A percentile compares a stretch with the other conserved stretches of the same genome.
Conservation (phyloP, 176 grass and related monocot species). For the Aechmea fasciata region DNA sequence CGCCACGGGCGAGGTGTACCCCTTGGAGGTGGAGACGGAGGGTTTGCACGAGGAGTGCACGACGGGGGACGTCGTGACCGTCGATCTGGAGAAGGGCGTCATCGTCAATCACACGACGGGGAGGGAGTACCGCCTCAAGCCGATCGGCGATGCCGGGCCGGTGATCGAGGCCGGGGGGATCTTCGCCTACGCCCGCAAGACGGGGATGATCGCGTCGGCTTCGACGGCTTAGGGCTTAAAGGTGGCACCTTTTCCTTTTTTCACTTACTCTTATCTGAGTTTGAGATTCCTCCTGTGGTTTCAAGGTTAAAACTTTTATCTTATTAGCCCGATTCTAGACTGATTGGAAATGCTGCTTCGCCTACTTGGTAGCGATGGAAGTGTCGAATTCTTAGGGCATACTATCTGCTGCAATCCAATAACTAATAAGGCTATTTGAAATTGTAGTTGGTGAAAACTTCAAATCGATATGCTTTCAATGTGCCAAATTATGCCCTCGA, state of each 20-base stretch:
- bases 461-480: too few relatives aligned
- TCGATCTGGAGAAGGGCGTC: slow-evolving; percentile 51
- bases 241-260: slow-evolving; percentile 24
- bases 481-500: too few relatives aligned
- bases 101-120: slow-evolving; percentile 77
- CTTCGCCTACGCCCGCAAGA: slow-evolving; percentile 84
- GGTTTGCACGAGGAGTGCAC: slow-evolving; percentile 61
- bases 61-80: slow-evolving; percentile 70
- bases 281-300: not conserved
- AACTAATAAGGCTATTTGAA: too few relatives aligned
- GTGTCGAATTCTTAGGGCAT: too few relatives aligned
- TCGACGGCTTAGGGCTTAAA: slow-evolving; percentile 23
- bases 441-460: too few relatives aligned
- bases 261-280: not conserved
- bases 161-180: slow-evolving; percentile 90
- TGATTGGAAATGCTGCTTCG: too few relatives aligned
- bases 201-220: slow-evolving; percentile 74
- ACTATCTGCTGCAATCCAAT: too few relatives aligned
- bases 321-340: not conserved
- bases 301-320: not conserved
- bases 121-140: slow-evolving; percentile 88
- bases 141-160: slow-evolving; percentile 89
- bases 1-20: slow-evolving; percentile 88
- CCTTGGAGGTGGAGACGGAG: slow-evolving; percentile 42
- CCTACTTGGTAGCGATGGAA: too few relatives aligned